These are phyloP conservation scores for Xenoacremonium recifei DNA, from an alignment of 2,329 filamentous ascomycete genomes.

Conservation along the genomic window DNA sequence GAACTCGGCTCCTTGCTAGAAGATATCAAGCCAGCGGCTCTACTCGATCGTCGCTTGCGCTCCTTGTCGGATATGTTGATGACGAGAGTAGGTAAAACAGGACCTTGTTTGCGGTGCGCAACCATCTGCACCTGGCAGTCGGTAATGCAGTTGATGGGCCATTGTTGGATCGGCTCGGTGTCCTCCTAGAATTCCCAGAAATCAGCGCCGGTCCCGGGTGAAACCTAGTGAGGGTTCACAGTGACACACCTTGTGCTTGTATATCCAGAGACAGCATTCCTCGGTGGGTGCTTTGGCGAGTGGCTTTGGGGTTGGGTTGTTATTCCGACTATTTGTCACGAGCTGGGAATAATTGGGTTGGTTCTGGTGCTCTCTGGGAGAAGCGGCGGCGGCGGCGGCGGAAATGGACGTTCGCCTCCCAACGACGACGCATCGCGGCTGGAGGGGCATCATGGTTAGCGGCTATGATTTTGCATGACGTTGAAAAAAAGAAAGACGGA, in stretches of 20 bases:
- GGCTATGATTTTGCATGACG: constrained; percentile 1
- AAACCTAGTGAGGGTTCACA: not conserved
- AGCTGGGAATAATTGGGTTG: constrained; percentile 37
- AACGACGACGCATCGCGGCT: constrained; percentile 61
- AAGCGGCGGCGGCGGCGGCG: constrained; percentile 23
- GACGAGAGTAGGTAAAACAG: constrained; percentile 58
- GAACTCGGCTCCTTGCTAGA: constrained; percentile 48
- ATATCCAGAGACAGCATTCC: constrained; percentile 50
- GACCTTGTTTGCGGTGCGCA: constrained; percentile 61
- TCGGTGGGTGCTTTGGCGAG: constrained; percentile 36
- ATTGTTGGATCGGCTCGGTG: constrained; percentile 52
- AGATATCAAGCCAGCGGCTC: constrained; percentile 55
- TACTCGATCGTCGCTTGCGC: constrained; percentile 63
- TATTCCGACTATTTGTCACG: constrained; percentile 37
- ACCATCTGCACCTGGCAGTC: constrained; percentile 60
- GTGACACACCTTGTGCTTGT: constrained; percentile 52
- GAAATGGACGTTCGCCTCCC: constrained; percentile 41
- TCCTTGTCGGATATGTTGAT: constrained; percentile 59
- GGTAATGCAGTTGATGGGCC: constrained; percentile 49
- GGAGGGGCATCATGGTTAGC: constrained; percentile 18
- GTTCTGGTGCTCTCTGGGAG: constrained; percentile 35
- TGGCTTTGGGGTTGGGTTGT: constrained; percentile 36
- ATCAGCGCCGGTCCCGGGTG: constrained; percentile 4
- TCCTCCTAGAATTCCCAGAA: constrained; percentile 40
- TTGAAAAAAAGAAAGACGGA: constrained; percentile 25